Evolutionary conservation across 352 stramenopile genomes (phyloP), one percentile per base, ranked within the genome.

Genomic region (Globisporangium echinulatum): DNA sequence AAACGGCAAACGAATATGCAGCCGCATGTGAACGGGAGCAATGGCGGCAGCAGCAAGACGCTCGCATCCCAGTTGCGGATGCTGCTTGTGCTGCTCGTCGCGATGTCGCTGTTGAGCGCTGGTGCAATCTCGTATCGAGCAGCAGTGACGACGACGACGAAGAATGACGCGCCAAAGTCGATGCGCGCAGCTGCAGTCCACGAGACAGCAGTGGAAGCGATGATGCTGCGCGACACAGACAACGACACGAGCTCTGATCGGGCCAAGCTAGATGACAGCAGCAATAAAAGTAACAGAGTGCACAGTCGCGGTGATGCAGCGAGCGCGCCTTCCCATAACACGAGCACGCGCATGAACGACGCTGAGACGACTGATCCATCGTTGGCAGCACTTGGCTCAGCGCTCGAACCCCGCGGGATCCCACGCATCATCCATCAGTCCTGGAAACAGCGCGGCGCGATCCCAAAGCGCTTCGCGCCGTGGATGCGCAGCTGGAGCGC

Each of bases 401-500:
- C 15, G 5, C 9, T 14, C 7, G 40, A 55, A 11, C 8, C 40
- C n/a, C 43, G 0, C 25, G 10, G 33, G 5, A 84, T 87, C 61
- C 75, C 75, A 36, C 64, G 43, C 47, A 56, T 87, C 44, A 81
- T 84, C 53, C 75, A 87, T 56, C 75, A 87, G 59, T 84, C 75
- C 14, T 85, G 75, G 71, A 87, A 82, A 53, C 68, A 54, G 10
- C 54, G 57, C 33, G 52, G 69, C 13, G 54, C 60, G 15, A 80
- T 87, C 57, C 75, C 77, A 13, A 63, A 47, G 5, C 71, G 67
- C 11, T 84, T 87, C 60, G 57, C 64, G 14, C 69, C 77, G 54
- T 87, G 75, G 77, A 84, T 87, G 73, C 68, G 64, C 17, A 82
- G 67, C 58, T 87, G 75, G 73, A 49, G 56, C n/a, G 51, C 63